Base-by-base conservation (phyloP, 805 yeast species). In the Schizosaccharomyces lindneri region DNA sequence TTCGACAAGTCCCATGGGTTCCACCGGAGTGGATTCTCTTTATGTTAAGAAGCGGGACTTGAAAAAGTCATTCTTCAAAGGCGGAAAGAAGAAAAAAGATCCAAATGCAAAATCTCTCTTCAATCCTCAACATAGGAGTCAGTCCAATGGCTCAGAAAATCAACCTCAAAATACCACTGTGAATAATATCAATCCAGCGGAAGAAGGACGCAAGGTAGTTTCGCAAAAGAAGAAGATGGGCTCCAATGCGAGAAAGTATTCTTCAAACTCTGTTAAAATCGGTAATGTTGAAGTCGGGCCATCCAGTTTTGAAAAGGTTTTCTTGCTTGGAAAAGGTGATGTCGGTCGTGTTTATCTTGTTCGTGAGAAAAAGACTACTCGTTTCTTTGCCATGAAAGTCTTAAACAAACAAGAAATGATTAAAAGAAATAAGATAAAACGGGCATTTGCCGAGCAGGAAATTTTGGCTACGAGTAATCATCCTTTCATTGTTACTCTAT, bases 321-420 rank as follows among this genome's bases (percentile, higher is more conserved):
- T 86, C 66, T 73, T 93, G n/a, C 73, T 93, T 60, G 99, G 99
- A 4, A 87, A 87, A 69, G 99, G 99, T 63, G 98, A 93, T 68
- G 97, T 93, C 46, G 99, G 99, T 2, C 89, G 87, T 70, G 99
- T 93, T 29, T 93, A 86, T 68, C 74, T 93, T 32, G 99, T 93
- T 4, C 79, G 84, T 64, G 96, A 94, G 67, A 87, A 85, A 69
- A 73, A 76, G 48, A 76, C 89, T 2, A 81, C 82, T 65, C 80
- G 82, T 65, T 73, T 88, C 43, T 93, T 82, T 70, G 99, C 99
- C 5, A 84, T 93, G 90, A 93, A 93, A 70, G 61, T 93, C 2
- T 75, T 90, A 63, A 81, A 81, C 70, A 93, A 93, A 69, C 81
- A 82, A 66, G 98, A 90, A 70, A 93, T 93, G 97, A 84, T 93